A percentile compares a stretch with the other conserved stretches of the same genome.
Evolutionary conservation across 371 early-diverging fungal genomes (phyloP).

Genomic region (Mortierella sp.): DNA sequence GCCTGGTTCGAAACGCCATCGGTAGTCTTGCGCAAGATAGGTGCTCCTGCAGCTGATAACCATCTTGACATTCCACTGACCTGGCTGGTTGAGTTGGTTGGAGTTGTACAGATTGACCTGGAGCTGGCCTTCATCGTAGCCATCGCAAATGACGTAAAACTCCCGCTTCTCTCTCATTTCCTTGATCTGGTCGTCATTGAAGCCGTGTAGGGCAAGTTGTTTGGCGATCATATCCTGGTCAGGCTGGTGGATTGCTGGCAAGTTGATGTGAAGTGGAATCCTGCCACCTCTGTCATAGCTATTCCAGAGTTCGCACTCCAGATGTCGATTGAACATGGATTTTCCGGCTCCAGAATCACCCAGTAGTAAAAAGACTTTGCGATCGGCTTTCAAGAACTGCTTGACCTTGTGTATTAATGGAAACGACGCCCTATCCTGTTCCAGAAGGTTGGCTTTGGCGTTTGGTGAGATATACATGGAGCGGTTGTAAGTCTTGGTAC

Average conservation of each 20-base stretch:
- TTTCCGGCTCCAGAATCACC: constrained; percentile 36
- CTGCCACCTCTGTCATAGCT: neutral
- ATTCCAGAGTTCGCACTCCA: constrained; percentile 14
- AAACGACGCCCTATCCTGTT: neutral
- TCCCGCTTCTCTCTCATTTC: constrained; percentile 2
- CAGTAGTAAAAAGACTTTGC: constrained; percentile 19
- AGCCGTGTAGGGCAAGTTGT: neutral
- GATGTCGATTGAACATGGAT: constrained; percentile 26
- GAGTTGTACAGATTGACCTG: neutral
- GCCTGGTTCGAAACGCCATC: constrained; percentile 6
- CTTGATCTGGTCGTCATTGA: constrained; percentile 8
- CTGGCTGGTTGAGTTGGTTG: constrained; percentile 7
- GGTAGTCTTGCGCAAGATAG: constrained; percentile 12
- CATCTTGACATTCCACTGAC: constrained; percentile 15
- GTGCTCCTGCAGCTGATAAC: constrained; percentile 20
- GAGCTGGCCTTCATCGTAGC: constrained; percentile 24
- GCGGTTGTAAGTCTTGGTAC: neutral
- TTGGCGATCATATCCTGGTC: constrained; percentile 20
- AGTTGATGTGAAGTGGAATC: constrained; percentile 26
- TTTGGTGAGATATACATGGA: constrained; percentile 1
- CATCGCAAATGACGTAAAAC: constrained; percentile 31
- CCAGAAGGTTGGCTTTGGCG: neutral
- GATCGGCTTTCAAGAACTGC: neutral
- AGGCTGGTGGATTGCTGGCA: constrained; percentile 14
- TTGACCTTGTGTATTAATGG: constrained; percentile 8